A percentile compares a stretch with the other conserved stretches of the same genome.
These are phyloP conservation scores for Posidonia australis DNA, from an alignment of 106 monocot genomes.

Conservation along the genomic window DNA sequence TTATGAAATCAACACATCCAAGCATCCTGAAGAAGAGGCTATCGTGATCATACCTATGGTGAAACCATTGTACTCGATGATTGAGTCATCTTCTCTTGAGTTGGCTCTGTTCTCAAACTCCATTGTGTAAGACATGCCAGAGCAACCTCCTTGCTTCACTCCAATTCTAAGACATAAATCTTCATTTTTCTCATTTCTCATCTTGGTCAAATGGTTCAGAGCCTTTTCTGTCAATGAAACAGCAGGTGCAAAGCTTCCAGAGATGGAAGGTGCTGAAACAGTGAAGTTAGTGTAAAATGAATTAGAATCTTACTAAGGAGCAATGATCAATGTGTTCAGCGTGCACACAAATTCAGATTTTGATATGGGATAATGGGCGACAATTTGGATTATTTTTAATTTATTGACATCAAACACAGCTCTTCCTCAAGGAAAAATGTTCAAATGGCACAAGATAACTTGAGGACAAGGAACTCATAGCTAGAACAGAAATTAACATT, in stretches of 20 bases:
- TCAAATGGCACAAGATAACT: no score
- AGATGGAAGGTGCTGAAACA: conserved; percentile 27
- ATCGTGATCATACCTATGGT: conserved; percentile 48
- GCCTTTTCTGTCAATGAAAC: conserved; percentile 73
- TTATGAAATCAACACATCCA: no score
- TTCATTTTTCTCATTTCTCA: conserved; percentile 38
- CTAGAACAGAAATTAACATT: no score
- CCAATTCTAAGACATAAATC: conserved; percentile 94
- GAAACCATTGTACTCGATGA: conserved; percentile 85
- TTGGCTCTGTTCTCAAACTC: conserved; percentile 76
- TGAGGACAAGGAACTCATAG: no score
- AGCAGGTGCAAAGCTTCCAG: conserved; percentile 57
- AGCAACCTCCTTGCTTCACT: conserved; percentile 98
- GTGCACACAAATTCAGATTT: no score
- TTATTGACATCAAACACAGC: no score
- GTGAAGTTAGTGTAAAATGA: neutral
- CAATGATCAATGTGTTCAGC: no score
- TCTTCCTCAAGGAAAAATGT: no score
- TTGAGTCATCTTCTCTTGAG: conserved; percentile 52
- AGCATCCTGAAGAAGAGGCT: neutral
- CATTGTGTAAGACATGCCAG: conserved; percentile 99
- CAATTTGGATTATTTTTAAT: no score
- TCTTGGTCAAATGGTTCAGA: conserved; percentile 73
- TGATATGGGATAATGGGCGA: no score
- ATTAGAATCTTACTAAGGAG: no score